Percentiles rank a stretch among this genome's conserved stretches.
Evolutionary conservation across 2,329 filamentous ascomycete species (phyloP).

Genomic region (Microascus cirrosus): DNA sequence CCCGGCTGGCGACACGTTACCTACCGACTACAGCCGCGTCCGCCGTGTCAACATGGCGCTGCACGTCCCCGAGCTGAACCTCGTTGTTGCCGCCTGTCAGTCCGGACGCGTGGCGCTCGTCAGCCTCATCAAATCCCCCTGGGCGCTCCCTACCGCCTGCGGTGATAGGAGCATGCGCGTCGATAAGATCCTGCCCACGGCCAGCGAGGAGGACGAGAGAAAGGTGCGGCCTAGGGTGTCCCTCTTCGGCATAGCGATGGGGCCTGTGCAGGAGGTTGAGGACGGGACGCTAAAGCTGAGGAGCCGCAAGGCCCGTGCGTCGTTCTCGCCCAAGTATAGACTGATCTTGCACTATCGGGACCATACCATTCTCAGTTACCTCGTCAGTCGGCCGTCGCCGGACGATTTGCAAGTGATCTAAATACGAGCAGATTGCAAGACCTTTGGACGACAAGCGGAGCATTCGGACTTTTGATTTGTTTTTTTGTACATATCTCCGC

Average conservation of each 20-base stretch:
- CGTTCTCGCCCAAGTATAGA: constrained; percentile 42
- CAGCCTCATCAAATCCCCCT: constrained; percentile 29
- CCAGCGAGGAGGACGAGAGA: constrained; percentile 29
- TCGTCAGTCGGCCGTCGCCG: constrained; percentile 33
- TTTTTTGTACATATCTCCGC: no score
- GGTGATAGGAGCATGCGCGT: constrained; percentile 36
- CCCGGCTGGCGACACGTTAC: constrained; percentile 3
- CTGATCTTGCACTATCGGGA: constrained; percentile 63
- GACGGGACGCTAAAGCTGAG: constrained; percentile 8
- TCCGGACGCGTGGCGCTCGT: constrained; percentile 55
- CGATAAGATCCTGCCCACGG: constrained; percentile 39
- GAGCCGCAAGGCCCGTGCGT: constrained; percentile 11
- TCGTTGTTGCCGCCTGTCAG: constrained; percentile 57
- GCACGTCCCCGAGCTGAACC: constrained; percentile 57
- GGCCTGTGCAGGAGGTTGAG: constrained; percentile 43
- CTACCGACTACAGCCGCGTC: background rate
- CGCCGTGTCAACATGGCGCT: constrained; percentile 43
- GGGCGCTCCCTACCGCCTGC: background rate
- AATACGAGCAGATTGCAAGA: background rate
- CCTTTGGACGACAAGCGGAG: background rate
- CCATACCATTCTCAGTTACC: constrained; percentile 59
- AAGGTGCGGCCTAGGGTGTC: constrained; percentile 31
- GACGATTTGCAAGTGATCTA: background rate
- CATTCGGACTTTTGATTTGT: no score
- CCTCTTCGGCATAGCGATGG: constrained; percentile 57